phyloP scores from a whole-genome alignment of 805 yeast species.

The Lachancea quebecensis region DNA sequence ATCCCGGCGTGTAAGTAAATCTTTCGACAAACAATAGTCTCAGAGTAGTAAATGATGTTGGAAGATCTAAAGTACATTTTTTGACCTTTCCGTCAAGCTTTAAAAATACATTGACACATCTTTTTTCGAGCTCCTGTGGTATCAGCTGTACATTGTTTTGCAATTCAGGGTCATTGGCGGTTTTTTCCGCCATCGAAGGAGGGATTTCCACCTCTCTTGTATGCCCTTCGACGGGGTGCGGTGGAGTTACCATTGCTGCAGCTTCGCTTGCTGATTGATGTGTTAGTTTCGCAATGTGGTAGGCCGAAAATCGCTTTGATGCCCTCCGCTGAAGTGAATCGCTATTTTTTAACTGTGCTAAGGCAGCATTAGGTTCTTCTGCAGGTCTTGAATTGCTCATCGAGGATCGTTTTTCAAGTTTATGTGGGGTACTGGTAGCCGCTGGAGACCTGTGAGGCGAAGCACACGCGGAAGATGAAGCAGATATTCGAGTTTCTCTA shows the following conservation, averaged over 20 bases:
- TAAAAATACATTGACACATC: constrained; percentile 36
- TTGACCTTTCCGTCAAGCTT: constrained; percentile 48
- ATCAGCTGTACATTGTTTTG: too few species aligned
- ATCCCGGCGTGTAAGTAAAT: constrained; percentile 75
- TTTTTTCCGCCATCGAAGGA: background rate
- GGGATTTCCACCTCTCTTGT: background rate
- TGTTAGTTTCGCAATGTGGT: constrained; percentile 75
- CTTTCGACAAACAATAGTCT: constrained; percentile 77
- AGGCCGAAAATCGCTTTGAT: constrained; percentile 87
- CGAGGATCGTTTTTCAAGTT: constrained; percentile 10
- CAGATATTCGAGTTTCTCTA: background rate
- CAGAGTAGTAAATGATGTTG: constrained; percentile 37
- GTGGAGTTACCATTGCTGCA: constrained; percentile 1
- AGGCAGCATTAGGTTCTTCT: constrained; percentile 43
- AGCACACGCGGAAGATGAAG: background rate
- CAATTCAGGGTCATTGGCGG: background rate
- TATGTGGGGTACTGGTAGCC: constrained; percentile 7
- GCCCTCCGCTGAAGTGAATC: constrained; percentile 86
- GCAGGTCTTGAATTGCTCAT: constrained; percentile 10
- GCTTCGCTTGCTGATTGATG: constrained; percentile 34
- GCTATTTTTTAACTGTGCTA: constrained; percentile 72
- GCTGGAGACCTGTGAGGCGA: constrained; percentile 5
- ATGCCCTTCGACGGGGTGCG: background rate
- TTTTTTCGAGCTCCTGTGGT: background rate
- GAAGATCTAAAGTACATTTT: constrained; percentile 35